Evolutionary conservation across 176 grass and related monocot species (phyloP).

Genomic region (Echinochloa phyllopogon): DNA sequence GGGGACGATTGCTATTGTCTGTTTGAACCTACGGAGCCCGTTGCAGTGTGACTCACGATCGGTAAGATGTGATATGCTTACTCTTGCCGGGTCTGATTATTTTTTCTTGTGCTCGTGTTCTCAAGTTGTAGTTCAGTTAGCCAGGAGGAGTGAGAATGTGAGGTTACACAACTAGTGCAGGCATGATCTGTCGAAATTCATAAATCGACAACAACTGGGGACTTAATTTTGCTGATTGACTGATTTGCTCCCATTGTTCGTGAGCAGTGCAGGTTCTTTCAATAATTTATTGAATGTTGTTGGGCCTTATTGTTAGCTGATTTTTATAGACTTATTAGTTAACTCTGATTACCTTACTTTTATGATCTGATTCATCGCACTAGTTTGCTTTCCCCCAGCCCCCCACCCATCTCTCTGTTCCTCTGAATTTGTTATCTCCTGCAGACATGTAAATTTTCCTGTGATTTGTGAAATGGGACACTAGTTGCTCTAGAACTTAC

Average conservation of each 20-base stretch:
- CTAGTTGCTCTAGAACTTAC: not conserved
- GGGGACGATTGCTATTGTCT: not conserved
- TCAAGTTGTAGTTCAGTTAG: constrained; percentile 4
- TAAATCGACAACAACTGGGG: not conserved
- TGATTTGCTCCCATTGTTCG: not conserved
- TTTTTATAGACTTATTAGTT: not conserved
- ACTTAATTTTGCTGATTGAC: not conserved
- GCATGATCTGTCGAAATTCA: not conserved
- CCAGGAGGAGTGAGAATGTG: not conserved
- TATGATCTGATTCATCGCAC: not conserved
- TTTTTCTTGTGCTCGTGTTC: not conserved
- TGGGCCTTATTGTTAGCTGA: not conserved
- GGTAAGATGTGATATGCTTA: not conserved
- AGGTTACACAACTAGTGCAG: not conserved
- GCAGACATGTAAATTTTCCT: constrained; percentile 13
- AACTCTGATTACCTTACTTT: not conserved
- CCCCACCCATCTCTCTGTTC: too few species aligned
- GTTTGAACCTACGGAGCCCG: not conserved
- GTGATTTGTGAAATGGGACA: not conserved
- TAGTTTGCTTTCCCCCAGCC: not conserved
- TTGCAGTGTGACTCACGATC: not conserved
- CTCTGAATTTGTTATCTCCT: not conserved
- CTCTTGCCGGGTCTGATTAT: not conserved
- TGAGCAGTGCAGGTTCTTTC: not conserved
- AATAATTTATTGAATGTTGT: not conserved